Conservation (phyloP, 2,329 filamentous ascomycete genomes). For the Esteya vermicola region DNA sequence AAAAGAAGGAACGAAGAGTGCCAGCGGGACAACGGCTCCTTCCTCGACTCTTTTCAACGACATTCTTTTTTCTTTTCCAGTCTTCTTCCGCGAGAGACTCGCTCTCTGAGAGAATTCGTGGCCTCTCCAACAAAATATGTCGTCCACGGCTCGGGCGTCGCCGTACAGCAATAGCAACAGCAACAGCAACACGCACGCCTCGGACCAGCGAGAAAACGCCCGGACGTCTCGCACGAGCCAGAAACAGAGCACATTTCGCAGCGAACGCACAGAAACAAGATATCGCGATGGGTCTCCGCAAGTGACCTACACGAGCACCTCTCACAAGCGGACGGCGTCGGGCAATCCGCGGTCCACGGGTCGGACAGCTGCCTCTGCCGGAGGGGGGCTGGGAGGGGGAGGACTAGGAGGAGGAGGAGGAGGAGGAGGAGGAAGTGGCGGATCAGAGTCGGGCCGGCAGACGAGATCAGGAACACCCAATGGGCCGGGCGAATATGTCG, state of each 20-base stretch:
- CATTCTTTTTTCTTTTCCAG: neutral
- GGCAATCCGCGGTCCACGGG: conserved; percentile 38
- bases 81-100: too few species aligned
- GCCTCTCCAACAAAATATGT: conserved; percentile 19
- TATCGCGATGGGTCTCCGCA: conserved; percentile 22
- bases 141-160: conserved; percentile 25
- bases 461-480: conserved; percentile 6
- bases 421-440: neutral
- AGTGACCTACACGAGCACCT: conserved; percentile 21
- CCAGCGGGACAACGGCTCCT: neutral
- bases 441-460: neutral
- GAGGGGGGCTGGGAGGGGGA: too few species aligned
- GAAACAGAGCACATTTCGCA: conserved; percentile 9
- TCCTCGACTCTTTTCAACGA: neutral
- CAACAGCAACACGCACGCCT: conserved; percentile 28
- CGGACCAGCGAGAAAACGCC: conserved; percentile 12
- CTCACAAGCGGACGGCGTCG: conserved; percentile 44
- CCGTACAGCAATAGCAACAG: conserved; percentile 12
- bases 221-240: conserved; percentile 19
- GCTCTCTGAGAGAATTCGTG: too few species aligned
- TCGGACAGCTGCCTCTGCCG: conserved; percentile 19
- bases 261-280: conserved; percentile 16
- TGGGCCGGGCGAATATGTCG: conserved; percentile 14
- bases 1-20: neutral
- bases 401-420: too few species aligned